phyloP scores from a whole-genome alignment of 2,329 filamentous ascomycete species.

The Thelonectria olida region DNA sequence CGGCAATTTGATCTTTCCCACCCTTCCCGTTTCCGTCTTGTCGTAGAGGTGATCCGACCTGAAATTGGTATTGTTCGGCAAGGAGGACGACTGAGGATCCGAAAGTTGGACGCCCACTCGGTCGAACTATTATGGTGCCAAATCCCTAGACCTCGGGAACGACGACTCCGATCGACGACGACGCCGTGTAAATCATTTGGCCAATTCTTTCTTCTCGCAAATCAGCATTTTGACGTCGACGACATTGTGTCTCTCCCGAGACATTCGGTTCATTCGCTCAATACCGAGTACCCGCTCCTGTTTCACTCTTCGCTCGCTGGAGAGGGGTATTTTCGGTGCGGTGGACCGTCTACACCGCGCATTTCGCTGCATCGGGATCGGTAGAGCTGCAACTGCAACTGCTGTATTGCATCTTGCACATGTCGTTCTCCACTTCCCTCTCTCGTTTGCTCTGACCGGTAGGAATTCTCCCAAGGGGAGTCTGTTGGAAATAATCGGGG shows the following conservation, averaged over 20 bases:
- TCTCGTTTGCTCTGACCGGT: conserved; percentile 29
- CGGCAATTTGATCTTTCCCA: background rate
- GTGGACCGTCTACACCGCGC: background rate
- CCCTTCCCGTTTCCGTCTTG: background rate
- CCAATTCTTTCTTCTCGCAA: background rate
- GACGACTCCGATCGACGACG: background rate
- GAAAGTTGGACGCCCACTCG: background rate
- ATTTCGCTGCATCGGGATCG: background rate
- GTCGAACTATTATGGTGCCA: background rate
- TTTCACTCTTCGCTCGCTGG: conserved; percentile 1
- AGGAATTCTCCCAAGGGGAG: conserved; percentile 32
- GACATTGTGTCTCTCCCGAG: background rate
- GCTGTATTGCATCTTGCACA: conserved; percentile 24
- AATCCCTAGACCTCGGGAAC: background rate
- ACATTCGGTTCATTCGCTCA: background rate
- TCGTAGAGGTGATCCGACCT: conserved; percentile 12
- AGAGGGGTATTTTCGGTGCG: conserved; percentile 5
- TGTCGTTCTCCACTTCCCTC: conserved; percentile 32
- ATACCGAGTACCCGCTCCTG: background rate
- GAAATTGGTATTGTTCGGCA: background rate
- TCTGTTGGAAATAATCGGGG: conserved; percentile 9
- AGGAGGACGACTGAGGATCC: background rate
- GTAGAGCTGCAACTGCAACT: background rate
- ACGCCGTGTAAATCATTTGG: background rate
- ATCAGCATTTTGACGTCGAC: background rate